Evolutionary conservation across 2,329 filamentous ascomycete species (phyloP).

Genomic region (Blumeria hordei): DNA sequence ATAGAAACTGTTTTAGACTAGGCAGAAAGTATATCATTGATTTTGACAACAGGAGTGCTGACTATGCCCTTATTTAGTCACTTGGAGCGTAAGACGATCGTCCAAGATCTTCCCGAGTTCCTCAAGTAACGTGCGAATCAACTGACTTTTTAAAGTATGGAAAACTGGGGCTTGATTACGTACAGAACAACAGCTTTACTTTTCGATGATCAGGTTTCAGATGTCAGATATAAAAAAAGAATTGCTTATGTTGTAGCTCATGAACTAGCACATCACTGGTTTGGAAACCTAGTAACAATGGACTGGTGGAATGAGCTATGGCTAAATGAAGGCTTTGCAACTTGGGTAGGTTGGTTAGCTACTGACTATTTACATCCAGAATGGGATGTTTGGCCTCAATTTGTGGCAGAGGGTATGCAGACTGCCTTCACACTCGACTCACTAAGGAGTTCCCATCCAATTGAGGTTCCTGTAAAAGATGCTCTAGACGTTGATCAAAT

Average conservation of each 20-base stretch:
- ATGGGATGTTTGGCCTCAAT: constrained; percentile 95
- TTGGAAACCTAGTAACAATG: constrained; percentile 88
- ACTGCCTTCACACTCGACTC: constrained; percentile 75
- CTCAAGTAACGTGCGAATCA: not conserved
- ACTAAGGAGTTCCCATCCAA: constrained; percentile 77
- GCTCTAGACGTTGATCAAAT: constrained; percentile 94
- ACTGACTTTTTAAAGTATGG: constrained; percentile 16
- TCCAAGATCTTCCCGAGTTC: not conserved
- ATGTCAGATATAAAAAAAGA: constrained; percentile 73
- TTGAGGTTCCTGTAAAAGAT: constrained; percentile 84
- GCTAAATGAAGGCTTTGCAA: constrained; percentile 80
- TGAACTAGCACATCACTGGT: constrained; percentile 91
- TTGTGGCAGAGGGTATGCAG: constrained; percentile 87
- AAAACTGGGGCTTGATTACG: constrained; percentile 79
- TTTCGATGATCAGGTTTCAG: constrained; percentile 84
- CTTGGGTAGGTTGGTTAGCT: constrained; percentile 71
- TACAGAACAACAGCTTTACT: constrained; percentile 88
- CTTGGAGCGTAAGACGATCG: constrained; percentile 38
- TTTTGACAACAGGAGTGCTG: constrained; percentile 13
- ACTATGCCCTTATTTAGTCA: constrained; percentile 22
- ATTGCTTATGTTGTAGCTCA: constrained; percentile 97
- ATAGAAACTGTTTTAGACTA: not conserved
- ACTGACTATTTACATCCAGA: constrained; percentile 79
- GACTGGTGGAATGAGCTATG: constrained; percentile 80
- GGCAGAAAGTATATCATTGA: constrained; percentile 3